phyloP scores from a whole-genome alignment of 1,284 basidiomycete genomes.

The Trichosporon inkin region DNA sequence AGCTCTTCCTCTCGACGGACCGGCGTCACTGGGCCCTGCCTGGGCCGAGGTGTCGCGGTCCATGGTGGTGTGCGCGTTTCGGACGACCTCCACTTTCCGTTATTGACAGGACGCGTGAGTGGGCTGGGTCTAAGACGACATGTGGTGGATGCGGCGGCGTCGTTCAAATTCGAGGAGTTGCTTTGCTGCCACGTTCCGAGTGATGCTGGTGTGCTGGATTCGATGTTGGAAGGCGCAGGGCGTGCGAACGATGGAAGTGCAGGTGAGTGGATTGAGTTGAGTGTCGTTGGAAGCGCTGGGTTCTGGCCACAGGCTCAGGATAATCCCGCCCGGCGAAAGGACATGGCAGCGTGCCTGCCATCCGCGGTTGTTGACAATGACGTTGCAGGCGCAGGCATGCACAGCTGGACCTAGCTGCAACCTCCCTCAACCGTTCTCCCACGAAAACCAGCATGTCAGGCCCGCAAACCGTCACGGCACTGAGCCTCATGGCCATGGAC shows the following conservation, averaged over 20 bases:
- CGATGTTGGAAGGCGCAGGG: not conserved
- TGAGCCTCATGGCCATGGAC: conserved; percentile 23
- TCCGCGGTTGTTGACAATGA: not conserved
- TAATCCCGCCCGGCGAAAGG: conserved; percentile 8
- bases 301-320: not conserved
- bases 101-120: conserved; percentile 2
- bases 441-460: not conserved
- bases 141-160: not conserved
- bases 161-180: not conserved
- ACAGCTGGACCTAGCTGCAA: not conserved
- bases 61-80: conserved; percentile 1
- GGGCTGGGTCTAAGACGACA: conserved; percentile 1
- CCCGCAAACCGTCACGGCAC: conserved; percentile 15
- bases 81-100: conserved; percentile 26
- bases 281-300: conserved; percentile 6
- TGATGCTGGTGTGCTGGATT: not conserved
- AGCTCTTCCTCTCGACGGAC: not conserved
- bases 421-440: no score
- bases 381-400: not conserved
- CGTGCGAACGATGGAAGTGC: conserved; percentile 16
- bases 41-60: not conserved
- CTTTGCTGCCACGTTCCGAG: not conserved
- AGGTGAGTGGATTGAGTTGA: conserved; percentile 8
- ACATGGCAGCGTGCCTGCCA: conserved; percentile 3
- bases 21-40: not conserved